phyloP scores from a whole-genome alignment of 306 rosid species.

The Cyclanthera cordifolia region DNA sequence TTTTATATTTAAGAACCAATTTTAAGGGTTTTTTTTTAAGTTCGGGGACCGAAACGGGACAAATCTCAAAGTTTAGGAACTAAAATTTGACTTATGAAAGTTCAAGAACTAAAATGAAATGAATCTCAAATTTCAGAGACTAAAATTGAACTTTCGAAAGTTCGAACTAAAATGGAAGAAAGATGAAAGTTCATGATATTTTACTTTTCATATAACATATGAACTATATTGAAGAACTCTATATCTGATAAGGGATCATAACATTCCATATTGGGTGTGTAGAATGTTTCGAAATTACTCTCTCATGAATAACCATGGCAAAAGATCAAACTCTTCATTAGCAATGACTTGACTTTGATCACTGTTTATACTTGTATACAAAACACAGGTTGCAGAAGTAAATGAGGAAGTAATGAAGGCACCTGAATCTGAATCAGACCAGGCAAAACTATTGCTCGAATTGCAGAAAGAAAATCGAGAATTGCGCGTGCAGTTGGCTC shows the following conservation, averaged over 20 bases:
- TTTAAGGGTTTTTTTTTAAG: no score
- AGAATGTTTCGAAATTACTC: not conserved
- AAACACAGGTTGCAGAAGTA: conserved; percentile 47
- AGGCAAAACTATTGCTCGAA: conserved; percentile 62
- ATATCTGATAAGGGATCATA: not conserved
- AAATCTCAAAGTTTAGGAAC: no score
- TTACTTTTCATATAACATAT: not conserved
- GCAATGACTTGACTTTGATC: not conserved
- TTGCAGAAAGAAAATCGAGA: conserved; percentile 84
- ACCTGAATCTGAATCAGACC: conserved; percentile 61
- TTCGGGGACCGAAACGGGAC: no score
- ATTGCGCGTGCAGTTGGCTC: conserved; percentile 58
- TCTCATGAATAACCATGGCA: not conserved
- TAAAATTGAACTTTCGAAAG: no score
- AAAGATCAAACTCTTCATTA: not conserved
- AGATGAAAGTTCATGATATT: no score
- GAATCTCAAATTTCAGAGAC: no score
- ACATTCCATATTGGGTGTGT: not conserved
- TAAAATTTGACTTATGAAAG: no score
- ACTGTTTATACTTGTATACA: not conserved
- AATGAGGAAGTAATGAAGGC: conserved; percentile 38
- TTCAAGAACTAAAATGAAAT: no score
- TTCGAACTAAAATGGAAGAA: no score
- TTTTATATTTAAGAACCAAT: no score
- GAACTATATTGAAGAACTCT: not conserved